A percentile compares a stretch with the other conserved stretches of the same genome.
Conservation (phyloP, 2,329 filamentous ascomycete genomes). For the Fonsecaea nubica region DNA sequence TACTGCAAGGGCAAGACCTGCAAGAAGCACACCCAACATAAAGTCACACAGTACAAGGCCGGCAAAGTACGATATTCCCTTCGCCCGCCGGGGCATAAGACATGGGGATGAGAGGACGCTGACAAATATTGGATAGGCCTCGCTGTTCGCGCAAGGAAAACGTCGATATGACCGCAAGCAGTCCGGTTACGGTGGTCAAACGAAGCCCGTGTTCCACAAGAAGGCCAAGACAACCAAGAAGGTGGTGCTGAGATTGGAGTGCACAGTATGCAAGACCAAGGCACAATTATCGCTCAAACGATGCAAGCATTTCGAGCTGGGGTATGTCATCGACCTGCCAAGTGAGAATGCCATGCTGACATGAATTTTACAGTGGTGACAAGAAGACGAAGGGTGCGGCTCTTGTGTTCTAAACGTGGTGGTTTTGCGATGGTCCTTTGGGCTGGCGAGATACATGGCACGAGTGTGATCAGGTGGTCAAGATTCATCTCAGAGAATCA, state of each 20-base stretch:
- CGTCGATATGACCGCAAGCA: conserved; percentile 99
- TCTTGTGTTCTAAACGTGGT: conserved; percentile 88
- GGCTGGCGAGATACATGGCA: conserved; percentile 18
- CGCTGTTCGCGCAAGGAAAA: conserved; percentile 97
- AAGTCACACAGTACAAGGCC: conserved; percentile 96
- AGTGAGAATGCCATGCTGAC: conserved; percentile 21
- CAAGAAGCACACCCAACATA: conserved; percentile 90
- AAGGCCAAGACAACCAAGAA: conserved; percentile 99
- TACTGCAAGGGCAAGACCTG: conserved; percentile 97
- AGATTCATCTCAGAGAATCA: not conserved
- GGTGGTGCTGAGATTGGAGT: conserved; percentile 97
- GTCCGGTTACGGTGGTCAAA: conserved; percentile 99
- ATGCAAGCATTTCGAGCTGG: conserved; percentile 99
- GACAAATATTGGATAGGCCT: conserved; percentile 63
- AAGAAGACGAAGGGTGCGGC: conserved; percentile 99
- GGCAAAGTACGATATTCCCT: conserved; percentile 71
- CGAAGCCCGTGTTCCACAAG: conserved; percentile 99
- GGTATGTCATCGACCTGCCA: conserved; percentile 64
- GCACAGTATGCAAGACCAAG: conserved; percentile 91
- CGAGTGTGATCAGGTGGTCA: not conserved
- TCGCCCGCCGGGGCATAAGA: conserved; percentile 36
- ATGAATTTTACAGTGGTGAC: conserved; percentile 78
- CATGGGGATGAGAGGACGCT: conserved; percentile 18
- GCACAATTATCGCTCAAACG: conserved; percentile 97
- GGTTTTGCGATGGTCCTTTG: conserved; percentile 22